Conservation (phyloP, 140 eudicot species). For the Anethum foeniculum region DNA sequence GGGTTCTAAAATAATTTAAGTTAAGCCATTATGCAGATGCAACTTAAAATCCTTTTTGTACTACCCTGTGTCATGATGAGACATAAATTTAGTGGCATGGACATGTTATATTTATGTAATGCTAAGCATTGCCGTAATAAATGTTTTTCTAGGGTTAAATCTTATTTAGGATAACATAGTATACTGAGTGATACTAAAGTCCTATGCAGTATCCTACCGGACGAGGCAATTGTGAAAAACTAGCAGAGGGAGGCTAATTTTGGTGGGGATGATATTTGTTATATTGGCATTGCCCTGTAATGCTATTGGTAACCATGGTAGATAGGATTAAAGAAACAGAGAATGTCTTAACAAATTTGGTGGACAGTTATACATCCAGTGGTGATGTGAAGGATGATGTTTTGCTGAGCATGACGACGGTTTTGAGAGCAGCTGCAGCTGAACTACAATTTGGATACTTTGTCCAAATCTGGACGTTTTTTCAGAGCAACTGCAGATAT, state of each 20-base stretch:
- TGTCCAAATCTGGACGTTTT: background rate
- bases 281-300: no score
- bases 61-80: background rate
- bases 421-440: background rate
- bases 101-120: background rate
- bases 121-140: background rate
- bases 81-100: background rate
- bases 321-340: conserved; percentile 26
- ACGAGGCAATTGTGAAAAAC: conserved; percentile 26
- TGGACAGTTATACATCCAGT: conserved; percentile 17
- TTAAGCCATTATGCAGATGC: background rate
- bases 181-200: background rate
- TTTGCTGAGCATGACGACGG: background rate
- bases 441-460: no score
- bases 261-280: conserved; percentile 30
- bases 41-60: background rate
- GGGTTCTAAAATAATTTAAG: no score
- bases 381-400: conserved; percentile 24
- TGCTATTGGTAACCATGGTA: conserved; percentile 26
- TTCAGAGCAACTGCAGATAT: background rate
- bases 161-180: background rate
- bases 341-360: conserved; percentile 23
- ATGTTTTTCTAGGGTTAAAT: background rate
- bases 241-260: conserved; percentile 36
- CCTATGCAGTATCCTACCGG: conserved; percentile 10